These are phyloP conservation scores for Lathyrus oleraceus DNA, from an alignment of 306 rosid species.

Conservation along the genomic window DNA sequence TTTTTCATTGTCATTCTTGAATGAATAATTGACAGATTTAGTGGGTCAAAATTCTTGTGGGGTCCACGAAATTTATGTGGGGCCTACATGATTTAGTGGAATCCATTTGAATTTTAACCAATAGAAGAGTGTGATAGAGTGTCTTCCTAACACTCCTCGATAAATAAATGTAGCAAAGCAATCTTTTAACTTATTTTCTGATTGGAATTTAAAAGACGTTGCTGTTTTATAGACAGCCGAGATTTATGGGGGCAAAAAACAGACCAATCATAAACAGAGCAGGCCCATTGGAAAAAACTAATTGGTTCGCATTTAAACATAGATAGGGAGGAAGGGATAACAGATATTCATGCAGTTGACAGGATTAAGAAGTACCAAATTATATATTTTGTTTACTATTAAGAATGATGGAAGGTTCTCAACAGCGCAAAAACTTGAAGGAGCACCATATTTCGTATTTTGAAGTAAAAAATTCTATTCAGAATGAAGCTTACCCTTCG, in stretches of 20 bases:
- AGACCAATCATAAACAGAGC: neutral
- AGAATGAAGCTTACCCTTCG: slow-evolving; percentile 63
- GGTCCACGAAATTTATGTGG: too few species aligned
- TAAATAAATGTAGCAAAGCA: neutral
- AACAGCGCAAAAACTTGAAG: slow-evolving; percentile 26
- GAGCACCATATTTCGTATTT: neutral
- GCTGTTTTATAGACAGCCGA: neutral
- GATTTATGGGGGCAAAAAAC: neutral
- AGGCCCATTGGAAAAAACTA: slow-evolving; percentile 8
- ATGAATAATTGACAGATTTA: neutral
- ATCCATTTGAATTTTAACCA: too few species aligned
- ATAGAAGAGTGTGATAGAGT: too few species aligned
- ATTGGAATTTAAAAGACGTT: neutral
- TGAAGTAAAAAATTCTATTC: slow-evolving; percentile 12
- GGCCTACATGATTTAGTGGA: too few species aligned
- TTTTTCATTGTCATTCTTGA: neutral
- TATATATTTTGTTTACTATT: slow-evolving; percentile 2
- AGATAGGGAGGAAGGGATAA: neutral
- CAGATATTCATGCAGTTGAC: slow-evolving; percentile 23
- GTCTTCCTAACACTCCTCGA: too few species aligned
- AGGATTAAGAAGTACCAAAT: slow-evolving; percentile 25
- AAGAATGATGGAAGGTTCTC: slow-evolving; percentile 26
- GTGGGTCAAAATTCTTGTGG: too few species aligned
- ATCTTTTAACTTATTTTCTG: neutral
- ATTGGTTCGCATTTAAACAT: neutral